These are phyloP conservation scores for Choricystis sp. DNA, from an alignment of 139 green algal species.

Conservation along the genomic window DNA sequence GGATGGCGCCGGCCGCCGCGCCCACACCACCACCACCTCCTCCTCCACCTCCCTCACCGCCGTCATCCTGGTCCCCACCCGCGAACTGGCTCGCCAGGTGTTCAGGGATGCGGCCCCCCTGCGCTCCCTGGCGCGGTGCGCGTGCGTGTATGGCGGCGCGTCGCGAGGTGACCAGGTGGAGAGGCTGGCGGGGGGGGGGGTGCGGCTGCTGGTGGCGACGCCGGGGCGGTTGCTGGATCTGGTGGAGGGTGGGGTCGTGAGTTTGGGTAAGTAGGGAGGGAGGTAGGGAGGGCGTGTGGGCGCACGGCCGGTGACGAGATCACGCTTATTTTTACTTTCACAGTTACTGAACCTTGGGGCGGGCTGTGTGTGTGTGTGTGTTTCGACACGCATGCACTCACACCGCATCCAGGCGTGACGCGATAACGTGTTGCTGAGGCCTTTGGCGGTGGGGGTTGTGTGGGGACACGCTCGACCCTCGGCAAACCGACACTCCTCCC, in stretches of 20 bases:
- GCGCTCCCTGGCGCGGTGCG: conserved; percentile 6
- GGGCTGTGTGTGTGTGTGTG: too few relatives aligned
- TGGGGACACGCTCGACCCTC: too few relatives aligned
- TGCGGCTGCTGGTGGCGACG: conserved; percentile 60
- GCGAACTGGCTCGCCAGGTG: conserved; percentile 72
- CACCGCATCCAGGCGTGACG: too few relatives aligned
- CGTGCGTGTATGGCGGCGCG: conserved; percentile 37
- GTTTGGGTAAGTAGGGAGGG: conserved; percentile 12
- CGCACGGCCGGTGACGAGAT: conserved; percentile 13
- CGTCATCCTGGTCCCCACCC: conserved; percentile 57
- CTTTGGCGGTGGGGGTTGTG: too few relatives aligned
- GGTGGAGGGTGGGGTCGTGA: conserved; percentile 28
- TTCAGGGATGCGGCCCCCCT: neutral
- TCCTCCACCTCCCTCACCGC: conserved; percentile 14
- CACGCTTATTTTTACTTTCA: conserved; percentile 28
- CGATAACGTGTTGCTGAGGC: too few relatives aligned
- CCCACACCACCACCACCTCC: conserved; percentile 9
- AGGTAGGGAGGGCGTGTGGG: neutral
- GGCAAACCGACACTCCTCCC: too few relatives aligned
- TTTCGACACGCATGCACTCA: too few relatives aligned
- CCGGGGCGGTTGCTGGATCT: conserved; percentile 70
- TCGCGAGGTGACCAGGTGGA: conserved; percentile 8
- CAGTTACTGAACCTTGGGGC: conserved; percentile 39
- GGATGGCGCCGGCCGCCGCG: neutral
- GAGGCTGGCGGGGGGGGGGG: conserved; percentile 13